A percentile compares a stretch with the other conserved stretches of the same genome.
Conservation (phyloP, 257 asterid species). For the Ballota nigra region DNA sequence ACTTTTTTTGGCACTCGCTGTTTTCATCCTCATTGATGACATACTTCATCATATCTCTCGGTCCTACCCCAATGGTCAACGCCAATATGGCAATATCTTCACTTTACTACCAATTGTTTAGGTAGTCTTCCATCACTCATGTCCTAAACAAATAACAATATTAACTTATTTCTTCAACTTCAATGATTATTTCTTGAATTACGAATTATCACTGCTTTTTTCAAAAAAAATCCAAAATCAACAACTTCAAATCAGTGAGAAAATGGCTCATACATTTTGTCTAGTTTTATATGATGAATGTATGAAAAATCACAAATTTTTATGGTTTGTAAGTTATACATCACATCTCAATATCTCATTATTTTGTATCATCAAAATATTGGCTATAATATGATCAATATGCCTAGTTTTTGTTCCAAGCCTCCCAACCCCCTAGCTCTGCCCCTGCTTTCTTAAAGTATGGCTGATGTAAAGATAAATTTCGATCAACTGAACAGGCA, state of each 20-base stretch:
- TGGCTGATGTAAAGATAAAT: neutral
- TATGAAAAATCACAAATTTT: neutral
- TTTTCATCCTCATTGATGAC: neutral
- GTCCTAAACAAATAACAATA: neutral
- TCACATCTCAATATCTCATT: neutral
- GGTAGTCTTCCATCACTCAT: neutral
- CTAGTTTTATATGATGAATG: neutral
- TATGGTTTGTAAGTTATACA: neutral
- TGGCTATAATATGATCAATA: neutral
- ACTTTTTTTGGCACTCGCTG: neutral
- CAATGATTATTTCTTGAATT: neutral
- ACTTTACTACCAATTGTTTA: neutral
- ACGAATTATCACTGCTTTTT: neutral
- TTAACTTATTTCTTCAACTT: neutral
- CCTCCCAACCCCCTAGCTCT: neutral
- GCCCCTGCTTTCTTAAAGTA: neutral
- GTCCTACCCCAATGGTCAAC: neutral
- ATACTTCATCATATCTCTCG: neutral
- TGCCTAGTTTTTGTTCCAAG: neutral
- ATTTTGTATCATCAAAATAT: neutral
- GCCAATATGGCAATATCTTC: neutral
- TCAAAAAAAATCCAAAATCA: neutral
- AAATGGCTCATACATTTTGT: neutral
- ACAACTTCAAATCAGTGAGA: neutral
- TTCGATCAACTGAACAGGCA: neutral